Conservation (phyloP, 2,329 filamentous ascomycete genomes). For the Xylariales sp. region DNA sequence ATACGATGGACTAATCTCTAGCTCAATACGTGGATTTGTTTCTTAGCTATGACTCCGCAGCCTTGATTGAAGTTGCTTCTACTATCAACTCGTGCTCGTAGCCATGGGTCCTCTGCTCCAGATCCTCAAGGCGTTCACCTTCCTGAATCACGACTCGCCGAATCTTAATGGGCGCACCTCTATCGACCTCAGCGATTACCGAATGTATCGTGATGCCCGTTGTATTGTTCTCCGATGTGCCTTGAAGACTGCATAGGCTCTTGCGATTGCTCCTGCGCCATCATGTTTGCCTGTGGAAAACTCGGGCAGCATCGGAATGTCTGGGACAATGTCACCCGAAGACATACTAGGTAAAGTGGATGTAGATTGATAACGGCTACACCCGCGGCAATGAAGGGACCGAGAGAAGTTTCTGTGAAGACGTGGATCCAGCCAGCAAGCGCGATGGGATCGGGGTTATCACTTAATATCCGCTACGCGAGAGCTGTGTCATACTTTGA, state of each 20-base stretch:
- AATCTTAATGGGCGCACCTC: conserved; percentile 68
- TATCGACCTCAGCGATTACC: conserved; percentile 75
- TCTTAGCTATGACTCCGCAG: conserved; percentile 4
- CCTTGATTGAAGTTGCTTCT: conserved; percentile 51
- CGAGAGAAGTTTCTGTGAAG: conserved; percentile 64
- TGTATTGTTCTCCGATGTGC: conserved; percentile 53
- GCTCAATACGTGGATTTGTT: no score
- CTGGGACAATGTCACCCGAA: not conserved
- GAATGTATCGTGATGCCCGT: conserved; percentile 81
- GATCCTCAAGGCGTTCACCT: conserved; percentile 58
- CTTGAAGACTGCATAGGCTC: conserved; percentile 61
- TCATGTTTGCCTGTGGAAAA: conserved; percentile 56
- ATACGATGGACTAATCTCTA: no score
- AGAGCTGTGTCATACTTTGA: conserved; percentile 71
- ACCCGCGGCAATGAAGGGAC: conserved; percentile 56
- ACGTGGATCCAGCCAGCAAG: conserved; percentile 89
- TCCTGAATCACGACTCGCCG: conserved; percentile 62
- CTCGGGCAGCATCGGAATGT: not conserved
- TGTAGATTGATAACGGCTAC: conserved; percentile 79
- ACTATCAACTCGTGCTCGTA: conserved; percentile 78
- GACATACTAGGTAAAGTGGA: conserved; percentile 49
- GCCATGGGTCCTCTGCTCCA: conserved; percentile 69
- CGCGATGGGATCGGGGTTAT: conserved; percentile 69
- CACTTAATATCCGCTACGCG: conserved; percentile 59
- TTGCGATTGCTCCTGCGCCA: conserved; percentile 64